Percentiles rank a stretch among this genome's conserved stretches.
These are phyloP conservation scores for Leccinum subtestaceum DNA, from an alignment of 768 basidiomycete species.

Conservation along the genomic window DNA sequence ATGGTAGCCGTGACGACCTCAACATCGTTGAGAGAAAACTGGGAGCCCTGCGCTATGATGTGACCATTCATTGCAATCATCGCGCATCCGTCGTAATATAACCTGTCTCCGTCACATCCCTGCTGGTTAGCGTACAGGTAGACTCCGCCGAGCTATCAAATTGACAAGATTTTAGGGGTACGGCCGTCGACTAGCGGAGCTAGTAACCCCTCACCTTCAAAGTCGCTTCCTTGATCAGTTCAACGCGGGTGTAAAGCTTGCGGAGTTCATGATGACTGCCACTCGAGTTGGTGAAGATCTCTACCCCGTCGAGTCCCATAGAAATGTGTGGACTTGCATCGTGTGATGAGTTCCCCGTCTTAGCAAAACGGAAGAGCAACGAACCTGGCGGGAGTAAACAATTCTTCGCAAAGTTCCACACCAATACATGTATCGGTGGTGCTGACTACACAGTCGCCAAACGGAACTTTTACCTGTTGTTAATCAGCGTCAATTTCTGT, in stretches of 20 bases:
- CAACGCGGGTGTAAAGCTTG: slow-evolving; percentile 88
- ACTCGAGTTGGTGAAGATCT: slow-evolving; percentile 98
- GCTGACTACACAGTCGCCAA: slow-evolving; percentile 93
- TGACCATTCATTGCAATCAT: slow-evolving; percentile 95
- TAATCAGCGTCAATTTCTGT: not conserved
- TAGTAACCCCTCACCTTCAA: slow-evolving; percentile 58
- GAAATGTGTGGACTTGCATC: slow-evolving; percentile 82
- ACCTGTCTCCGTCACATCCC: slow-evolving; percentile 96
- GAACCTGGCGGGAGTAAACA: slow-evolving; percentile 95
- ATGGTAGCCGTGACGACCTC: slow-evolving; percentile 96
- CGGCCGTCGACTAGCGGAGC: not conserved
- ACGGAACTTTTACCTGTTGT: slow-evolving; percentile 80
- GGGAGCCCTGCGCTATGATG: slow-evolving; percentile 91
- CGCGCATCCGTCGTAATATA: slow-evolving; percentile 97
- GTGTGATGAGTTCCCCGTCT: not conserved
- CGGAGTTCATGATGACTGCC: slow-evolving; percentile 98
- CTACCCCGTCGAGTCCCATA: slow-evolving; percentile 98
- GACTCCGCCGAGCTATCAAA: slow-evolving; percentile 80
- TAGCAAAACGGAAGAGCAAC: not conserved
- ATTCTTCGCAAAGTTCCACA: slow-evolving; percentile 94
- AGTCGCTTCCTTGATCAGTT: slow-evolving; percentile 96
- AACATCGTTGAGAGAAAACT: slow-evolving; percentile 94
- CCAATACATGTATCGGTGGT: slow-evolving; percentile 96
- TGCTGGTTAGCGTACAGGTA: slow-evolving; percentile 99
- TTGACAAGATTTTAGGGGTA: not conserved